phyloP scores from a whole-genome alignment of 2,329 filamentous ascomycete genomes.

The Penicillium rolfsii region DNA sequence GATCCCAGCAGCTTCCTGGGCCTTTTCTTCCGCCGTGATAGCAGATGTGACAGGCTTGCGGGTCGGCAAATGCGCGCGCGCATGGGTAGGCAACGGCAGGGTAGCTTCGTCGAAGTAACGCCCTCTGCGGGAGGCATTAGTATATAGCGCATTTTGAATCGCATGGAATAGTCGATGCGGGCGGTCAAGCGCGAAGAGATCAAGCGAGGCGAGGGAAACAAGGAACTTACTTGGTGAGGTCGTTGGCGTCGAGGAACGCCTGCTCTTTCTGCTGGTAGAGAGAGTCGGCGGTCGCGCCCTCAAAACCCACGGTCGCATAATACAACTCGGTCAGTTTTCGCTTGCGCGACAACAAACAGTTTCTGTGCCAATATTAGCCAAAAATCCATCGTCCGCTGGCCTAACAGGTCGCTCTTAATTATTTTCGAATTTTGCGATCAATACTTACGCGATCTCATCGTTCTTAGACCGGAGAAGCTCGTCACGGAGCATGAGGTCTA shows the following conservation, averaged over 20 bases:
- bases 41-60: conserved; percentile 36
- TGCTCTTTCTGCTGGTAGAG: conserved; percentile 54
- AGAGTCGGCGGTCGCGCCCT: conserved; percentile 55
- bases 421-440: conserved; percentile 33
- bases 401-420: neutral
- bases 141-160: conserved; percentile 12
- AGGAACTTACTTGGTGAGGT: conserved; percentile 58
- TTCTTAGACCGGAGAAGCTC: conserved; percentile 55
- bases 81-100: conserved; percentile 48
- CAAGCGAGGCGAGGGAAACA: conserved; percentile 5
- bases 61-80: conserved; percentile 28
- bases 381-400: conserved; percentile 28
- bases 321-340: conserved; percentile 88
- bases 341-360: conserved; percentile 77
- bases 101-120: conserved; percentile 61
- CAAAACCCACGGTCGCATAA: conserved; percentile 69
- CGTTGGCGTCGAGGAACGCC: conserved; percentile 61
- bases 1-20: conserved; percentile 43
- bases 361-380: conserved; percentile 48
- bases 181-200: neutral
- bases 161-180: neutral
- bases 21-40: conserved; percentile 31
- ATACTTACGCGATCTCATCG: conserved; percentile 56
- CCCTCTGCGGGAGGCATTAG: conserved; percentile 50
- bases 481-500: conserved; percentile 55